These are phyloP conservation scores for Fragilaria crotonensis DNA, from an alignment of 108 stramenopile species.

Conservation along the genomic window DNA sequence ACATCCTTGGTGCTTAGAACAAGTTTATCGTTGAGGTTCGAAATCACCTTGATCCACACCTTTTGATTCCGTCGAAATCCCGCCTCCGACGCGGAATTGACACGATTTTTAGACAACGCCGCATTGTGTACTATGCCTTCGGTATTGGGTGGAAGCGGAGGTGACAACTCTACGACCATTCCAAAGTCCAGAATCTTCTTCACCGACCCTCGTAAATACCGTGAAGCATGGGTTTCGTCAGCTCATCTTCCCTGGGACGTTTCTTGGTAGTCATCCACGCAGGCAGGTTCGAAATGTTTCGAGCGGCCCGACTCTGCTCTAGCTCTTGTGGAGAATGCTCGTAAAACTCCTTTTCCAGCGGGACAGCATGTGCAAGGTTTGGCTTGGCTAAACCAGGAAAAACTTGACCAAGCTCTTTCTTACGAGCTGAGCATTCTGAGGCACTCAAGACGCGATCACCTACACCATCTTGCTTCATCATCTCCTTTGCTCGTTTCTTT, in stretches of 20 bases:
- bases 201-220: slow-evolving; percentile 77
- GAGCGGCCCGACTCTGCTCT: background rate
- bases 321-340: slow-evolving; percentile 40
- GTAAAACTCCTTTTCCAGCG: slow-evolving; percentile 74
- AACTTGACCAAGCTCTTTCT: slow-evolving; percentile 30
- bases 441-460: slow-evolving; percentile 23
- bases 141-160: slow-evolving; percentile 2
- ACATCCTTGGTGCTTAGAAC: slow-evolving; percentile 89
- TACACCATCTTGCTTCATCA: slow-evolving; percentile 1
- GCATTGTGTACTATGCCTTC: slow-evolving; percentile 89
- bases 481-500: slow-evolving; percentile 24
- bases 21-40: slow-evolving; percentile 51
- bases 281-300: slow-evolving; percentile 69
- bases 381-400: slow-evolving; percentile 85
- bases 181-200: slow-evolving; percentile 90
- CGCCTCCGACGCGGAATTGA: slow-evolving; percentile 41
- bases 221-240: slow-evolving; percentile 48
- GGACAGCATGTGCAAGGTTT: slow-evolving; percentile 64
- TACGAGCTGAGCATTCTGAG: slow-evolving; percentile 22
- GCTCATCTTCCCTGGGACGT: slow-evolving; percentile 9
- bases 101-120: slow-evolving; percentile 52
- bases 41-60: slow-evolving; percentile 90
- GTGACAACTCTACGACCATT: slow-evolving; percentile 67
- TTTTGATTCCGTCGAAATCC: slow-evolving; percentile 63
- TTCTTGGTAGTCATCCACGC: slow-evolving; percentile 78